These are phyloP conservation scores for Cryptococcus neoformans DNA, from an alignment of 1,284 basidiomycete genomes.

Conservation along the genomic window DNA sequence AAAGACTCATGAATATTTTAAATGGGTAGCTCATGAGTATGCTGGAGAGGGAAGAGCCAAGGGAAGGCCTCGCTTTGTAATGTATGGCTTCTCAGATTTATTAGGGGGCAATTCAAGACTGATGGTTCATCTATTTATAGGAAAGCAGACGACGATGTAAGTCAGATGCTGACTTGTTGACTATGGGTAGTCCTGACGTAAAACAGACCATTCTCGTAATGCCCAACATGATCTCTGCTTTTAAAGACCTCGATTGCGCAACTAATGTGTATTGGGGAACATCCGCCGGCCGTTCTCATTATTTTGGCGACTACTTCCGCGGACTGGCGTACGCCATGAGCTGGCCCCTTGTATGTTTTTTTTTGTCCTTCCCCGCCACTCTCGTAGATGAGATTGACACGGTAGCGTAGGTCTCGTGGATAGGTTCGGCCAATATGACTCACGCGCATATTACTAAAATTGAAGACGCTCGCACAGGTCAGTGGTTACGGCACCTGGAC, in stretches of 20 bases:
- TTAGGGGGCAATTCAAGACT: background rate
- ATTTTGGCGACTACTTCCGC: constrained; percentile 49
- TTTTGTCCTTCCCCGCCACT: background rate
- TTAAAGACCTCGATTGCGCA: constrained; percentile 46
- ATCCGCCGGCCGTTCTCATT: constrained; percentile 40
- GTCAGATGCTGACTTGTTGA: constrained; percentile 48
- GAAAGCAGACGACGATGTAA: constrained; percentile 18
- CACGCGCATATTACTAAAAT: constrained; percentile 46
- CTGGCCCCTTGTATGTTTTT: constrained; percentile 47
- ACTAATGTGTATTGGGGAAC: constrained; percentile 52
- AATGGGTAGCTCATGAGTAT: constrained; percentile 46
- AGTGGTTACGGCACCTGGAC: constrained; percentile 47
- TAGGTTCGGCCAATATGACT: constrained; percentile 46
- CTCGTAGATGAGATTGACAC: background rate
- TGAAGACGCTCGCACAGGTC: constrained; percentile 50
- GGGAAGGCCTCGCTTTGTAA: constrained; percentile 48
- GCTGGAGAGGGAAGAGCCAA: constrained; percentile 39
- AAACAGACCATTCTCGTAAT: constrained; percentile 48
- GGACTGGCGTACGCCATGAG: constrained; percentile 51
- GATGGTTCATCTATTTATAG: constrained; percentile 12
- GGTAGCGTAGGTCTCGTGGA: constrained; percentile 41
- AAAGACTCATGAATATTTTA: constrained; percentile 51
- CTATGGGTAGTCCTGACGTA: background rate
- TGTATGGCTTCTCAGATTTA: constrained; percentile 28
- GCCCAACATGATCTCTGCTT: constrained; percentile 48